A percentile compares a stretch with the other conserved stretches of the same genome.
Evolutionary conservation across 495 filamentous ascomycete species (phyloP).

Genomic region (Talaromyces trachyspermus): DNA sequence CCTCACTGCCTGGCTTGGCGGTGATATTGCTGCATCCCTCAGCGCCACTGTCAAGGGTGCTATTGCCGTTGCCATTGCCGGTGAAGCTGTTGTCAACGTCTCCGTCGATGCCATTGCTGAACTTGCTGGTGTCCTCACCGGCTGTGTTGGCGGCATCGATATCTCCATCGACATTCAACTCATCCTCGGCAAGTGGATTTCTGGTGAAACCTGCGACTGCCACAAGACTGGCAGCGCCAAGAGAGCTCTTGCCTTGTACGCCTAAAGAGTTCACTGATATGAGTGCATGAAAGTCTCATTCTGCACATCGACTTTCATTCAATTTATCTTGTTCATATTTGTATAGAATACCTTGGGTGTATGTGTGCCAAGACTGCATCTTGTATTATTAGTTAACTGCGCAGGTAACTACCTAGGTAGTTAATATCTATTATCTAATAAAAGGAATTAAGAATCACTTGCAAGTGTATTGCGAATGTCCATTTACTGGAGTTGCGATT

Average conservation of each 20-base stretch:
- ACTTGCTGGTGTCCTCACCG: constrained; percentile 31
- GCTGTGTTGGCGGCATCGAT: constrained; percentile 28
- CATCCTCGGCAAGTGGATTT: constrained; percentile 37
- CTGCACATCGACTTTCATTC: neutral
- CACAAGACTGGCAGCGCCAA: neutral
- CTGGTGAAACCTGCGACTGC: constrained; percentile 22
- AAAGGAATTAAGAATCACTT: no score
- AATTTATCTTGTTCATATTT: neutral
- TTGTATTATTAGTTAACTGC: no score
- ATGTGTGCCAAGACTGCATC: no score
- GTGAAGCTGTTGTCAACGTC: constrained; percentile 28
- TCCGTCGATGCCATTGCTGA: constrained; percentile 31
- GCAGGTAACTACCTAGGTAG: no score
- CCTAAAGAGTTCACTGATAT: neutral
- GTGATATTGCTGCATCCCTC: constrained; percentile 26
- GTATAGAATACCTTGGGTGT: no score
- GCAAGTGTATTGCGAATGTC: no score
- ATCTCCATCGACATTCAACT: constrained; percentile 18
- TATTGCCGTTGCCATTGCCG: constrained; percentile 25
- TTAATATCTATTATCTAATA: no score
- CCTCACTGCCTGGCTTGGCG: constrained; percentile 5
- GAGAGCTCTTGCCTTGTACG: neutral
- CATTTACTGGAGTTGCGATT: no score
- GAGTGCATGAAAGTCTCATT: neutral
- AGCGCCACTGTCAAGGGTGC: constrained; percentile 29